Evolutionary conservation across 768 basidiomycete species (phyloP).

Genomic region (Leucocoprinus sp.): DNA sequence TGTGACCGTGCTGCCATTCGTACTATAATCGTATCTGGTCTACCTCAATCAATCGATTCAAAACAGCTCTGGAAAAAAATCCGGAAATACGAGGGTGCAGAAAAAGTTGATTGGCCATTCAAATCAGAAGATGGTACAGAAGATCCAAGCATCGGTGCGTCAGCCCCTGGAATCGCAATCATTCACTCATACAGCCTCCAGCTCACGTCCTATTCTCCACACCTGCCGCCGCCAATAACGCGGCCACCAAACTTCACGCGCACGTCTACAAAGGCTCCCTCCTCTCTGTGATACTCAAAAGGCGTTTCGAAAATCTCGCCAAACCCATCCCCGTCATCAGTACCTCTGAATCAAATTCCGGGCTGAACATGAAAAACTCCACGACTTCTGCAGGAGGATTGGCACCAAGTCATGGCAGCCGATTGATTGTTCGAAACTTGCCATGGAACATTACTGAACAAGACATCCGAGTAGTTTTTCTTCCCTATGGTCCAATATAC

Average conservation of each 20-base stretch:
- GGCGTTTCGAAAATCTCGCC: constrained; percentile 62
- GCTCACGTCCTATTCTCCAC: constrained; percentile 71
- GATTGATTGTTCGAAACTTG: constrained; percentile 88
- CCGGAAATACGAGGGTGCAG: constrained; percentile 70
- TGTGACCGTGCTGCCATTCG: constrained; percentile 79
- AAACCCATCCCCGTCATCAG: constrained; percentile 24
- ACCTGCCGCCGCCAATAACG: constrained; percentile 58
- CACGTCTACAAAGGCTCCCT: constrained; percentile 87
- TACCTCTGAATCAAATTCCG: constrained; percentile 11
- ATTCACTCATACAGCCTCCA: constrained; percentile 15
- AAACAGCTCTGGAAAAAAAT: constrained; percentile 81
- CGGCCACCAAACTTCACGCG: constrained; percentile 77
- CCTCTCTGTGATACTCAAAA: constrained; percentile 84
- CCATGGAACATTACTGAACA: constrained; percentile 78
- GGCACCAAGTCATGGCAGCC: constrained; percentile 61
- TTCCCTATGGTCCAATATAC: constrained; percentile 81
- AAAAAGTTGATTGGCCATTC: constrained; percentile 65
- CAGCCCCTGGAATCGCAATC: background rate
- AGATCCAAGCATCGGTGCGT: constrained; percentile 43
- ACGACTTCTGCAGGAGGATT: no score
- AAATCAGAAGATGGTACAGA: constrained; percentile 37
- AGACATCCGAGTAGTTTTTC: constrained; percentile 79
- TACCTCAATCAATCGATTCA: constrained; percentile 53
- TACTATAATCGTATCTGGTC: constrained; percentile 71
- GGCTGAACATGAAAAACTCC: constrained; percentile 16